phyloP scores from a whole-genome alignment of 2,329 filamentous ascomycete genomes.

The Hypoxylon sp. region DNA sequence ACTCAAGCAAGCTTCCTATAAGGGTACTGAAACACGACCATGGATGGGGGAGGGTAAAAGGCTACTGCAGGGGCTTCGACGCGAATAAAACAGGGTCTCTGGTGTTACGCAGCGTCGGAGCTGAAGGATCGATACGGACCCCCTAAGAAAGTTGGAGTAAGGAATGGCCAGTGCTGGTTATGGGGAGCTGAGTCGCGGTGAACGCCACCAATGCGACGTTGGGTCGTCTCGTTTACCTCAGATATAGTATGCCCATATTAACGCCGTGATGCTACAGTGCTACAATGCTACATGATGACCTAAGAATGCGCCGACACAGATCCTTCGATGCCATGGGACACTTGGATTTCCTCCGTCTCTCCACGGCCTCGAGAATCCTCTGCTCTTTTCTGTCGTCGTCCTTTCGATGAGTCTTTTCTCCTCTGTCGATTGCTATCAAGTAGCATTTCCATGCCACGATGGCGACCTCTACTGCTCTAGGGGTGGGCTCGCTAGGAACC shows the following conservation, averaged over 20 bases:
- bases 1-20: constrained; percentile 22
- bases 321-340: constrained; percentile 14
- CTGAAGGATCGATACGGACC: constrained; percentile 21
- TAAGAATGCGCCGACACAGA: constrained; percentile 5
- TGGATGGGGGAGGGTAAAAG: constrained; percentile 1
- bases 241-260: not conserved
- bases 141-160: not conserved
- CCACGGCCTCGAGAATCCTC: not conserved
- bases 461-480: constrained; percentile 9
- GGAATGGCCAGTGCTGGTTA: not conserved
- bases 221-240: constrained; percentile 16
- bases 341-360: constrained; percentile 10
- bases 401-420: not conserved
- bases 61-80: not conserved
- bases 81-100: not conserved
- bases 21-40: constrained; percentile 28
- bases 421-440: not conserved
- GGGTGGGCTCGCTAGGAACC: constrained; percentile 4
- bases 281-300: constrained; percentile 10
- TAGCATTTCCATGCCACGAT: constrained; percentile 19
- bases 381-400: constrained; percentile 4
- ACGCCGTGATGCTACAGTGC: constrained; percentile 4
- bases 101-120: constrained; percentile 1
- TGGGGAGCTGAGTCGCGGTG: not conserved
- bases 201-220: constrained; percentile 16